phyloP scores from a whole-genome alignment of 2,329 filamentous ascomycete species.

The Tolypocladium paradoxum region DNA sequence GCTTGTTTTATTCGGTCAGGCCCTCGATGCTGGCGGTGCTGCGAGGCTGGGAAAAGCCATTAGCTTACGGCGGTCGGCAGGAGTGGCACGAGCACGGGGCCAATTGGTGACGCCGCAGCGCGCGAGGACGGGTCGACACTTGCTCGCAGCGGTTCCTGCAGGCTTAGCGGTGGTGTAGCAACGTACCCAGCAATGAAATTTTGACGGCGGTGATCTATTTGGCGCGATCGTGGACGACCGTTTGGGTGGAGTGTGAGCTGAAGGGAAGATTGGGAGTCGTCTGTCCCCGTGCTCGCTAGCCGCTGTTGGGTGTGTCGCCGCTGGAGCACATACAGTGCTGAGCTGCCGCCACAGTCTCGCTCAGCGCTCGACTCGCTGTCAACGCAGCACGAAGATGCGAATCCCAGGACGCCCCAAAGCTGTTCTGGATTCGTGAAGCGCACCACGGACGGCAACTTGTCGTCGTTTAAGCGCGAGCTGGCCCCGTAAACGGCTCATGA shows the following conservation, averaged over 20 bases:
- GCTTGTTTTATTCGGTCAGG: not conserved
- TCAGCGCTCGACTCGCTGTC: not conserved
- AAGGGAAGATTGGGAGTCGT: slow-evolving; percentile 3
- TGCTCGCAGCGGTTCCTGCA: not conserved
- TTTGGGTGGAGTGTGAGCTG: slow-evolving; percentile 5
- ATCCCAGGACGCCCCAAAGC: not conserved
- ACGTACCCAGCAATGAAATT: slow-evolving; percentile 2
- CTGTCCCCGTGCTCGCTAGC: slow-evolving; percentile 4
- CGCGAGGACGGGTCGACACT: not conserved
- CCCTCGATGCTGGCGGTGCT: not conserved
- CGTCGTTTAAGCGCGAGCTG: slow-evolving; percentile 9
- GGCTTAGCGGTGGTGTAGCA: not conserved
- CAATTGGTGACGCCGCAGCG: not conserved
- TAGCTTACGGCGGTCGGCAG: not conserved
- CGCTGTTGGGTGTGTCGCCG: not conserved
- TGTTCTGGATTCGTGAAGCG: too few species aligned
- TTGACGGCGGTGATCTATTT: slow-evolving; percentile 1
- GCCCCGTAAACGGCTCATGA: slow-evolving; percentile 18
- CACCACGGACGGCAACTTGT: not conserved
- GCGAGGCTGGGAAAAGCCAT: not conserved
- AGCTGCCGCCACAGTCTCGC: not conserved
- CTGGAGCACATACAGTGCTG: slow-evolving; percentile 6
- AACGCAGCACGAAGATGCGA: not conserved
- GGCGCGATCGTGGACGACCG: slow-evolving; percentile 2
- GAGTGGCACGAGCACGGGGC: not conserved